Evolutionary conservation across 495 filamentous ascomycete genomes (phyloP), one percentile per base, ranked within the genome.

Genomic region (Penicillium simplicissimum): DNA sequence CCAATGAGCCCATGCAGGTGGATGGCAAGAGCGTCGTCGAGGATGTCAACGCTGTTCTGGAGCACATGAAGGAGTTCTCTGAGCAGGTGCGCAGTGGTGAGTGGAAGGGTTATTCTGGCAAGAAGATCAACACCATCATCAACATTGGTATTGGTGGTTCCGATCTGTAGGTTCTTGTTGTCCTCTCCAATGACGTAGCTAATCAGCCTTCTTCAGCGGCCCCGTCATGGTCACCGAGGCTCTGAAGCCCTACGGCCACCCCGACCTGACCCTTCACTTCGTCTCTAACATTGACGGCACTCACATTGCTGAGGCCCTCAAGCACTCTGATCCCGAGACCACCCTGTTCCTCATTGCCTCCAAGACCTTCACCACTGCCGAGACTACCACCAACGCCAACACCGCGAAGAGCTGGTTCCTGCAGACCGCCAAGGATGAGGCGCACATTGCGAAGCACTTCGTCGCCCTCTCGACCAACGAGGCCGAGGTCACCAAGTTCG

Each of bases 251-350:
- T 98, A 98, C 74, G 90, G 90, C 43, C 85, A 90, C 76, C 88
- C 87, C 58, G 86, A 88, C 74, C 79, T 93, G 74, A 97, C 85
- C 37, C 82, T 98, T 52, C 95, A 97, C 84, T 98, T 98, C 70
- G 95, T 98, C 61, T 98, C 95, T 77, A 98, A 98, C 83, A 97
- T 98, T 69, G 95, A 98, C 73, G 95, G 95, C 64, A 98, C 95
- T 53, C 95, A 98, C 79, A 90, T 98, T 71, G 90, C 93, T 49
- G 95, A 98, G 80, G 96, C 95, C 51, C 85, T 98, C 17, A 88
- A 87, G 71, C 71, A 87, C 74, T 94, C 93, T 1, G 85, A 98
- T 74, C 93, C 95, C 17, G 95, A 98, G 80, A 97, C 96, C 47
- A 97, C 94, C 33, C 87, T 98, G 56, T 98, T 98, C 88, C 82